Conservation (phyloP, 108 stramenopile genomes). For the Nitzschia inconspicua region DNA sequence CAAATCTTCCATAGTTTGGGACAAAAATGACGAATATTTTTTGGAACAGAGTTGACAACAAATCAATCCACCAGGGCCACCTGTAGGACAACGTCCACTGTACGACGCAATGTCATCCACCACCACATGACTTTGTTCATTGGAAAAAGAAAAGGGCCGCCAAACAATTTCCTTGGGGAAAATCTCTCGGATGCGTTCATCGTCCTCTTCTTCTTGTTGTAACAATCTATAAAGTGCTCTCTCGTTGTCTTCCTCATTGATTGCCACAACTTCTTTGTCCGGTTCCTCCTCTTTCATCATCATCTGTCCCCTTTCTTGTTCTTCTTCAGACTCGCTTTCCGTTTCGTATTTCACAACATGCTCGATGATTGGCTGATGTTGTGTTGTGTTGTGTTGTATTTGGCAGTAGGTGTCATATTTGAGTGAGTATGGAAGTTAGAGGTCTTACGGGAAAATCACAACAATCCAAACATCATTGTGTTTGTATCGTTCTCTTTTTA, state of each 20-base stretch:
- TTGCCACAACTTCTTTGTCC: background rate
- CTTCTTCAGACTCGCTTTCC: conserved; percentile 1
- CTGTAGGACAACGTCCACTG: conserved; percentile 55
- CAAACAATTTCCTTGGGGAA: conserved; percentile 21
- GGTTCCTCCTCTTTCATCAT: background rate
- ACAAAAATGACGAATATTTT: conserved; percentile 49
- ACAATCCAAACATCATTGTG: background rate
- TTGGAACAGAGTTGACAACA: conserved; percentile 69
- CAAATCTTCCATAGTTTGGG: conserved; percentile 29
- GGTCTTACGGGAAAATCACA: too few relatives aligned
- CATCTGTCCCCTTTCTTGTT: conserved; percentile 1
- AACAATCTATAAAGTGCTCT: too few relatives aligned
- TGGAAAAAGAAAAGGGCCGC: conserved; percentile 15
- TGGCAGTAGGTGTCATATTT: background rate
- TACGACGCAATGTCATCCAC: background rate
- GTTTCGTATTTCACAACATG: too few relatives aligned
- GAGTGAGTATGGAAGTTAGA: background rate
- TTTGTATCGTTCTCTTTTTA: background rate
- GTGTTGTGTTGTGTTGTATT: conserved; percentile 1
- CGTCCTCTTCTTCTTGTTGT: background rate
- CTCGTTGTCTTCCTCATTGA: background rate
- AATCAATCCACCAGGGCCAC: conserved; percentile 82
- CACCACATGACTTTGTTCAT: background rate
- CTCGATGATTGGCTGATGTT: too few relatives aligned
- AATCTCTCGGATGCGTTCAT: background rate